Percentiles rank a stretch among this genome's conserved stretches.
Evolutionary conservation across 371 early-diverging fungal genomes (phyloP).

Genomic region (Mucor velutinosus): DNA sequence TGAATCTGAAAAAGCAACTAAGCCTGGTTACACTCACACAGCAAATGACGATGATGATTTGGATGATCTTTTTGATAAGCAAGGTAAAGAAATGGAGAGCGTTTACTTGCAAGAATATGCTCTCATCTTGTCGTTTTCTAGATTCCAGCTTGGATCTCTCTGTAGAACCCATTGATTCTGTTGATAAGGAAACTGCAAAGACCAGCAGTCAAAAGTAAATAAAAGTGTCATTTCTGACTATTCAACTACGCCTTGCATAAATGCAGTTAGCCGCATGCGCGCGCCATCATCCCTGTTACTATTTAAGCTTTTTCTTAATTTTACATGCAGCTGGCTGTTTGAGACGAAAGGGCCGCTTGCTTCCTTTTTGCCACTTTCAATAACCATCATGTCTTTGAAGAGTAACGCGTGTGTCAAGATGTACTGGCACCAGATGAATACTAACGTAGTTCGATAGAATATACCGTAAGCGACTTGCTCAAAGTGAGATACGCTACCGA

Average conservation of each 20-base stretch:
- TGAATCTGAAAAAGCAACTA: not conserved
- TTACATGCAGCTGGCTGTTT: no score
- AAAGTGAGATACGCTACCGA: slow-evolving; percentile 29
- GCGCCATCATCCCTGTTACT: no score
- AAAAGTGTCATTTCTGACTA: not conserved
- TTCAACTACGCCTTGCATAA: not conserved
- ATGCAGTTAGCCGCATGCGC: no score
- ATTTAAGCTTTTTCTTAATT: no score
- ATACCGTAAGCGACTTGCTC: not conserved
- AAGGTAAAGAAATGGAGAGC: slow-evolving; percentile 4
- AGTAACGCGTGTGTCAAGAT: not conserved
- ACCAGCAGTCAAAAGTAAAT: not conserved
- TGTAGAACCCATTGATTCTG: not conserved
- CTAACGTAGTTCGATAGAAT: not conserved
- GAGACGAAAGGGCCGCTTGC: no score
- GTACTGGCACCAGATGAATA: not conserved
- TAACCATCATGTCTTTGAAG: not conserved
- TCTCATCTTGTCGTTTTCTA: not conserved
- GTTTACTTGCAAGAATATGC: no score
- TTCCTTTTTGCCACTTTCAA: not conserved
- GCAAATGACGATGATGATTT: slow-evolving; percentile 21
- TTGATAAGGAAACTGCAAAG: not conserved
- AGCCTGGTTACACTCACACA: slow-evolving; percentile 5
- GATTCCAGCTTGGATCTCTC: not conserved
- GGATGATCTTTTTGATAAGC: slow-evolving; percentile 29